Evolutionary conservation across 305 asterid species (phyloP).

Genomic region (Andrographis paniculata): DNA sequence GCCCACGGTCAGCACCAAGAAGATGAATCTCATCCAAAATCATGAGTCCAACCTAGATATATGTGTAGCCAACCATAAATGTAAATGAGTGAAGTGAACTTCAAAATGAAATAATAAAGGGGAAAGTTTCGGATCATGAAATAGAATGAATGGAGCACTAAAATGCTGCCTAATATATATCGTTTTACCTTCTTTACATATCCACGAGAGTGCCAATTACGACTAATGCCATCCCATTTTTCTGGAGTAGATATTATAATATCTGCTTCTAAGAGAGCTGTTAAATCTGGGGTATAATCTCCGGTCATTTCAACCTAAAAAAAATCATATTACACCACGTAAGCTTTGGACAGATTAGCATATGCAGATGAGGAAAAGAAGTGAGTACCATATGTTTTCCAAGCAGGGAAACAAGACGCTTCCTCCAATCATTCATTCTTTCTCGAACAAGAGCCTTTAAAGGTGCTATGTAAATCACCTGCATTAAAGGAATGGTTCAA

Average conservation of each 20-base stretch:
- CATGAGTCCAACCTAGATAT: constrained; percentile 83
- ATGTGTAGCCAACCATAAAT: too few species aligned
- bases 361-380: constrained; percentile 12
- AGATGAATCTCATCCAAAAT: constrained; percentile 97
- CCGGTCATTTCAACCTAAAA: constrained; percentile 98
- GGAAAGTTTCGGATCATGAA: constrained; percentile 5
- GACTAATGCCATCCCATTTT: constrained; percentile 99
- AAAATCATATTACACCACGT: constrained; percentile 23
- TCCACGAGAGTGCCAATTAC: constrained; percentile 92
- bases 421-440: constrained; percentile 98
- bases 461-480: constrained; percentile 97
- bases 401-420: constrained; percentile 80
- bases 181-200: constrained; percentile 80
- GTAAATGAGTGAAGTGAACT: neutral
- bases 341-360: constrained; percentile 17
- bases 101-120: neutral
- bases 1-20: constrained; percentile 99
- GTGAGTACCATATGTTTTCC: constrained; percentile 83
- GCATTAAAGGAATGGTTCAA: constrained; percentile 23
- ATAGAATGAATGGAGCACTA: neutral
- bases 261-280: constrained; percentile 80
- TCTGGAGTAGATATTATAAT: constrained; percentile 96
- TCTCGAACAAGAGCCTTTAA: constrained; percentile 98
- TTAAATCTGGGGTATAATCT: constrained; percentile 91
- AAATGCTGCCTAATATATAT: neutral